Conservation (phyloP, 305 asterid genomes). For the Fraxinus sp. region DNA sequence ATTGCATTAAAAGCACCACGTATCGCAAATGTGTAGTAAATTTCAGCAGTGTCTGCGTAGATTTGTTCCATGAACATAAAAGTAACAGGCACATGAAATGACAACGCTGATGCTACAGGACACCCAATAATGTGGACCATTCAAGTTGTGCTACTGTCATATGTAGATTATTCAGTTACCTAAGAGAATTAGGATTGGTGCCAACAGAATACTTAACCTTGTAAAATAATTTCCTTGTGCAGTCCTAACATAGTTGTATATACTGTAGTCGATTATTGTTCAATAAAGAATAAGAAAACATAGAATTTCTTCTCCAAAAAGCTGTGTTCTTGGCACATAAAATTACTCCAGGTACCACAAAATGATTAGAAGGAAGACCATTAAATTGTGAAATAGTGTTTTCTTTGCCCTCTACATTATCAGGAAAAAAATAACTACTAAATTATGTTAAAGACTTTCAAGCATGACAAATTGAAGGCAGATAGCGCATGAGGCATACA, state of each 20-base stretch:
- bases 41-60: slow-evolving; percentile 5
- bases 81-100: slow-evolving; percentile 4
- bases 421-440: neutral
- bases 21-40: neutral
- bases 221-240: neutral
- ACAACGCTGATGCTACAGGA: slow-evolving; percentile 8
- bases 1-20: neutral
- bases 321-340: neutral
- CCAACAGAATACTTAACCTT: neutral
- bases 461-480: neutral
- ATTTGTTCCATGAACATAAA: neutral
- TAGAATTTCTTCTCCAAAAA: neutral
- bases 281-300: neutral
- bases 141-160: neutral
- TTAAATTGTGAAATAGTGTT: neutral
- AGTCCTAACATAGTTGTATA: neutral
- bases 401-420: neutral
- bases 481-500: neutral
- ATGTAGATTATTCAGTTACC: neutral
- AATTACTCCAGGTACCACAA: slow-evolving; percentile 1
- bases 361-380: slow-evolving; percentile 5
- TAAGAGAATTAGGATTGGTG: neutral
- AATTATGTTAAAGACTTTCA: neutral
- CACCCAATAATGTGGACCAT: slow-evolving; percentile 2
- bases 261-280: neutral